phyloP scores from a whole-genome alignment of 129 eudicot genomes.

The Dittrichia graveolens region DNA sequence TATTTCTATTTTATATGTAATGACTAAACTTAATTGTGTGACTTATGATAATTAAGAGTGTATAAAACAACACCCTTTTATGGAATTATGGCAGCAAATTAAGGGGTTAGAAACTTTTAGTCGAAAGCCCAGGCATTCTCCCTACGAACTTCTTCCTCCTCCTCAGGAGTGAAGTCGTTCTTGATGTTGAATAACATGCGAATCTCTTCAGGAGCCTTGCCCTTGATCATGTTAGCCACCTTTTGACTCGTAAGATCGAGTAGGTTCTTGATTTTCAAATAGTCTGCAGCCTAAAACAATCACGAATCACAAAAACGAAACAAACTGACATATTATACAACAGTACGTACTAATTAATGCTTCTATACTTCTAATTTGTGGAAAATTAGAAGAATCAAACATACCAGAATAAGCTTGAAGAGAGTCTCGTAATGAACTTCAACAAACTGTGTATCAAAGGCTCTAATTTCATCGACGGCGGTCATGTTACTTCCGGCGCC shows the following conservation, averaged over 20 bases:
- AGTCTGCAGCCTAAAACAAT: conserved; percentile 69
- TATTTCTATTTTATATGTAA: too few species aligned
- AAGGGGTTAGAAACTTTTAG: conserved; percentile 27
- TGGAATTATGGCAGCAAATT: too few species aligned
- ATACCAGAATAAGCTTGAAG: conserved; percentile 25
- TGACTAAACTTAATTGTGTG: too few species aligned
- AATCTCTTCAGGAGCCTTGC: conserved; percentile 82
- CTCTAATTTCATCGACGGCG: conserved; percentile 19
- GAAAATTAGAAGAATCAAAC: background rate
- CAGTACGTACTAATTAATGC: too few species aligned
- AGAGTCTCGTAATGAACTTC: conserved; percentile 23
- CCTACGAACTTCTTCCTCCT: conserved; percentile 77
- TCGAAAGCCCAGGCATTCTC: conserved; percentile 89
- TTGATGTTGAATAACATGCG: conserved; percentile 79
- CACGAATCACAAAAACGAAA: background rate
- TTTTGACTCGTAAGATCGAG: conserved; percentile 74
- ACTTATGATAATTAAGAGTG: too few species aligned
- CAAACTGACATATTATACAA: too few species aligned
- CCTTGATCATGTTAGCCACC: conserved; percentile 81
- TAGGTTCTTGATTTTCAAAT: conserved; percentile 69
- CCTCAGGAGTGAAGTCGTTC: conserved; percentile 84
- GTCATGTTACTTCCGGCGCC: conserved; percentile 17
- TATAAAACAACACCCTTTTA: too few species aligned
- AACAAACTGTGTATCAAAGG: conserved; percentile 22
- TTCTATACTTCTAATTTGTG: too few species aligned